A percentile compares a stretch with the other conserved stretches of the same genome.
Conservation (phyloP, 2,329 filamentous ascomycete genomes). For the Xylaria sp. region DNA sequence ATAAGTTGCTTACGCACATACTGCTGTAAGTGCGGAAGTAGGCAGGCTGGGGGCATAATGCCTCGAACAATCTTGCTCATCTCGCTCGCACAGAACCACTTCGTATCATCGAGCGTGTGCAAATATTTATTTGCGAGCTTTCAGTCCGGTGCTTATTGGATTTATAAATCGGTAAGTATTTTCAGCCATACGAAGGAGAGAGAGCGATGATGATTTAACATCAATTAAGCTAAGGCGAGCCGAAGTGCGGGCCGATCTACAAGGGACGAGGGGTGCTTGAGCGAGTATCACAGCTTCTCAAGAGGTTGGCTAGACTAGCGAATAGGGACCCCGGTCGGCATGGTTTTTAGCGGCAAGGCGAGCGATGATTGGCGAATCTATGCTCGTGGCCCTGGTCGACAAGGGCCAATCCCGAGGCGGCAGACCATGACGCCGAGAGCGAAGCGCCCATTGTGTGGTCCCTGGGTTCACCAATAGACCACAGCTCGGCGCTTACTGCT, state of each 20-base stretch:
- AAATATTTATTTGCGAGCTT: background rate
- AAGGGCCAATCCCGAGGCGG: slow-evolving; percentile 43
- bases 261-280: slow-evolving; percentile 14
- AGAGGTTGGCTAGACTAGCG: slow-evolving; percentile 18
- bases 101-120: background rate
- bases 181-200: background rate
- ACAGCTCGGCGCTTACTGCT: slow-evolving; percentile 46
- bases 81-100: background rate
- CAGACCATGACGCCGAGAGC: slow-evolving; percentile 36
- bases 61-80: background rate
- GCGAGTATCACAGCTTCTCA: slow-evolving; percentile 15
- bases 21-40: background rate
- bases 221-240: slow-evolving; percentile 6
- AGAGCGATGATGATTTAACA: slow-evolving; percentile 2
- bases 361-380: slow-evolving; percentile 29
- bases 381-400: slow-evolving; percentile 26
- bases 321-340: slow-evolving; percentile 11
- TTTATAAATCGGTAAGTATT: background rate
- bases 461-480: slow-evolving; percentile 35
- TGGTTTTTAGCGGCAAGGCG: background rate
- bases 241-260: slow-evolving; percentile 18
- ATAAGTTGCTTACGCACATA: slow-evolving; percentile 4
- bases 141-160: background rate
- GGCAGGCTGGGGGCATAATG: background rate
- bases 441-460: slow-evolving; percentile 42